phyloP scores from a whole-genome alignment of 306 rosid species.

The Arachis stenosperma region DNA sequence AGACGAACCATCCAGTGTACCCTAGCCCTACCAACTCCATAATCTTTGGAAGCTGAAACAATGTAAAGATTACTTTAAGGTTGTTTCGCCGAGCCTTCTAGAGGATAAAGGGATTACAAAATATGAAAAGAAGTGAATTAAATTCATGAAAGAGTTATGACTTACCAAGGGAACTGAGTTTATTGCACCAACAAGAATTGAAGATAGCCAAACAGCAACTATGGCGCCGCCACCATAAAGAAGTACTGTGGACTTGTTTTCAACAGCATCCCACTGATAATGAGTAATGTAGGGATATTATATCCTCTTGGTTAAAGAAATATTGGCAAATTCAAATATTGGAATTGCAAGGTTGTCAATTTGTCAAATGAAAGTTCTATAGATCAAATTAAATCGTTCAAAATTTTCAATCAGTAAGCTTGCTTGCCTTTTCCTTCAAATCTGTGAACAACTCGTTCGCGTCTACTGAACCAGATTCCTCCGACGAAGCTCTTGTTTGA shows the following conservation, averaged over 20 bases:
- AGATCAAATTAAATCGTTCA: constrained; percentile 31
- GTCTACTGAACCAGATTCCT: constrained; percentile 75
- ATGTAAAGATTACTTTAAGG: constrained; percentile 32
- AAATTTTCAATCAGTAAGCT: constrained; percentile 23
- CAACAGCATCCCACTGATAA: constrained; percentile 93
- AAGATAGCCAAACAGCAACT: constrained; percentile 89
- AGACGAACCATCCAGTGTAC: constrained; percentile 98
- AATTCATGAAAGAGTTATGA: constrained; percentile 11
- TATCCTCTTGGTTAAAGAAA: constrained; percentile 29
- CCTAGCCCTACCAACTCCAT: constrained; percentile 98
- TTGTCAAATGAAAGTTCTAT: constrained; percentile 22
- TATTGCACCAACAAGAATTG: constrained; percentile 80
- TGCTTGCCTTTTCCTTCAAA: constrained; percentile 91
- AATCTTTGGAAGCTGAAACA: constrained; percentile 87
- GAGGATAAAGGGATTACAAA: constrained; percentile 4
- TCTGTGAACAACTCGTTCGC: constrained; percentile 70
- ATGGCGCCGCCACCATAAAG: constrained; percentile 93
- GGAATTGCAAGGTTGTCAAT: constrained; percentile 8
- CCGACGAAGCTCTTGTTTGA: constrained; percentile 82
- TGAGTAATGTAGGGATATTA: constrained; percentile 33
- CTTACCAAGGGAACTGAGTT: constrained; percentile 96
- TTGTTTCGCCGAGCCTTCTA: constrained; percentile 19
- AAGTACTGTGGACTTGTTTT: constrained; percentile 94
- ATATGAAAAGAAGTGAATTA: not conserved
- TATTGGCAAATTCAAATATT: not conserved